These are phyloP conservation scores for Auriscalpium vulgare DNA, from an alignment of 768 basidiomycete genomes.

Conservation along the genomic window DNA sequence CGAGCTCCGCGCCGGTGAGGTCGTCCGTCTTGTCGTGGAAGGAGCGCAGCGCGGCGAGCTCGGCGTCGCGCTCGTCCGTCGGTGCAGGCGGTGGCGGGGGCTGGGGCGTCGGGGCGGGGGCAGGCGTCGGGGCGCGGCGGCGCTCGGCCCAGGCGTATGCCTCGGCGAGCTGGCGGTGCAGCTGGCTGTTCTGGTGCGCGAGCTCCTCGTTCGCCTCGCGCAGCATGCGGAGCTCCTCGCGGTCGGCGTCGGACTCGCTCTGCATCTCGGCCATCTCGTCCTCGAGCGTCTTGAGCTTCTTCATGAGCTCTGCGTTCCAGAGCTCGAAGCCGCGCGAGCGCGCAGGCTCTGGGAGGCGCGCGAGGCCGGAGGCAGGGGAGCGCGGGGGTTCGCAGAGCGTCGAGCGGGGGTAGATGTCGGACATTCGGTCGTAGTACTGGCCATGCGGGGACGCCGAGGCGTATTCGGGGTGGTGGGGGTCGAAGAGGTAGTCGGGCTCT, in stretches of 20 bases:
- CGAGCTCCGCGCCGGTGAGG: constrained; percentile 26
- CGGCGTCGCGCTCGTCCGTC: constrained; percentile 15
- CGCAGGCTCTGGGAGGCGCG: background rate
- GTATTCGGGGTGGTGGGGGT: background rate
- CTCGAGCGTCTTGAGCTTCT: background rate
- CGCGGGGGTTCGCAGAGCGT: background rate
- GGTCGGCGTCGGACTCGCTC: background rate
- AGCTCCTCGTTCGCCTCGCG: background rate
- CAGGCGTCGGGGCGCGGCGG: constrained; percentile 14
- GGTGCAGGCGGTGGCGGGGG: constrained; percentile 17
- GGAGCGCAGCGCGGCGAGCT: constrained; percentile 24
- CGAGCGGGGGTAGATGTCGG: background rate
- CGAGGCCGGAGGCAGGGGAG: background rate
- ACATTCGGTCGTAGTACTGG: constrained; percentile 12
- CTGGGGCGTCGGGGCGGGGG: constrained; percentile 18
- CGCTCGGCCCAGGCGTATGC: background rate
- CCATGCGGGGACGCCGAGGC: constrained; percentile 2
- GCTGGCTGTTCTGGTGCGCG: background rate
- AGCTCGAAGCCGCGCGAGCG: background rate
- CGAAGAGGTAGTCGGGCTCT: background rate
- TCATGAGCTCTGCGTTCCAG: background rate
- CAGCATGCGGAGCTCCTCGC: background rate
- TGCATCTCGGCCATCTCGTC: background rate
- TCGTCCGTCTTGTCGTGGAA: constrained; percentile 30
- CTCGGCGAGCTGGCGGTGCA: background rate